Conservation (phyloP, 2,329 filamentous ascomycete species). For the Elsinoe perseae region DNA sequence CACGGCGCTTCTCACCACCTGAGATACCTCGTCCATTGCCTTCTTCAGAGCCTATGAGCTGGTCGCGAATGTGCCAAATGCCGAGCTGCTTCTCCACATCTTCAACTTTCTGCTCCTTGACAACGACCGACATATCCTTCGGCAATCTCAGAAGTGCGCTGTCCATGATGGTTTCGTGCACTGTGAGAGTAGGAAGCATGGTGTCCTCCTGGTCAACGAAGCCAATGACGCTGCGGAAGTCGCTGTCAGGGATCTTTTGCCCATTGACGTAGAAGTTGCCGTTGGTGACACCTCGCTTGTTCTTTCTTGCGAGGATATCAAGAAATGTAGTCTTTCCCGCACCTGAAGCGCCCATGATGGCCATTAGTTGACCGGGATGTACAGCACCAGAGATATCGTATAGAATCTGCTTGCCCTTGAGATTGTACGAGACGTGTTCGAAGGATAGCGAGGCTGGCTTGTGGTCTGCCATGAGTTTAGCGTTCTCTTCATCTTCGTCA, state of each 20-base stretch:
- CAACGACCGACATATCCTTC: conserved; percentile 73
- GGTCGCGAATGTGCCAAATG: conserved; percentile 88
- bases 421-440: conserved; percentile 73
- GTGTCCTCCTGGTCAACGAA: conserved; percentile 99
- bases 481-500: conserved; percentile 76
- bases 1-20: conserved; percentile 89
- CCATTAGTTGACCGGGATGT: conserved; percentile 90
- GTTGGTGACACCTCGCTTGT: conserved; percentile 72
- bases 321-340: conserved; percentile 96
- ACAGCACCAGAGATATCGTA: conserved; percentile 73
- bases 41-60: conserved; percentile 92
- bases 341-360: conserved; percentile 96
- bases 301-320: conserved; percentile 92
- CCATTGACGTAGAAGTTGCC: conserved; percentile 92
- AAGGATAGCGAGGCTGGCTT: conserved; percentile 85
- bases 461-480: conserved; percentile 83
- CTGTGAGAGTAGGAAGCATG: conserved; percentile 88
- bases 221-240: conserved; percentile 87
- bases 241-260: conserved; percentile 72
- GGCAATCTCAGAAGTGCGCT: conserved; percentile 89
- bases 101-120: conserved; percentile 85
- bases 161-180: conserved; percentile 94
- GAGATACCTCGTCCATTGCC: conserved; percentile 91
- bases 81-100: conserved; percentile 95
- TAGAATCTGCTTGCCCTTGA: conserved; percentile 85